Conservation (phyloP, 148 eudicot species). For the Vaccinium darrowii region DNA sequence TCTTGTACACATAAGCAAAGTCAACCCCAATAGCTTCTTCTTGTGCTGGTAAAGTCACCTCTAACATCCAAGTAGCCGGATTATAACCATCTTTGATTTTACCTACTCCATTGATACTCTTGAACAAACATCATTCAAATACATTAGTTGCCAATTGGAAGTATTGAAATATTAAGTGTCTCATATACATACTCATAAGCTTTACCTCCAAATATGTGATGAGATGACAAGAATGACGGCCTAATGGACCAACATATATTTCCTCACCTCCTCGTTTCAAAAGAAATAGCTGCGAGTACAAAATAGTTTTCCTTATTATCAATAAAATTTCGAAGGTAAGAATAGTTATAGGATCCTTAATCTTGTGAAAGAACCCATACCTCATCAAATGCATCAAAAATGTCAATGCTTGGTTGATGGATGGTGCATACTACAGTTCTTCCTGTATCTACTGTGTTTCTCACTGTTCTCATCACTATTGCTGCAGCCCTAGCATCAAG, state of each 20-base stretch:
- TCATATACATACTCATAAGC: not conserved
- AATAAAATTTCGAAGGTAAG: not conserved
- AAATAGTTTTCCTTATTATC: not conserved
- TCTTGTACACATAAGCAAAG: constrained; percentile 50
- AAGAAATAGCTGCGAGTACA: constrained; percentile 46
- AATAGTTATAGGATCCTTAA: too few species aligned
- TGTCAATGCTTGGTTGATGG: constrained; percentile 75
- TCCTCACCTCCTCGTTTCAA: constrained; percentile 64
- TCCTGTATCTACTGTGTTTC: constrained; percentile 63
- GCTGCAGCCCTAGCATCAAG: constrained; percentile 82
- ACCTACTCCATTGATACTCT: constrained; percentile 53
- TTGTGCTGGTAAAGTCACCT: constrained; percentile 54
- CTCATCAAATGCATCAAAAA: constrained; percentile 68
- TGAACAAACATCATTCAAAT: not conserved
- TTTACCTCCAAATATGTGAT: constrained; percentile 62
- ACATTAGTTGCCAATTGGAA: not conserved
- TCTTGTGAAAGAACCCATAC: not conserved
- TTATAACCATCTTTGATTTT: constrained; percentile 69
- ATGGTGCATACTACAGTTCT: constrained; percentile 67
- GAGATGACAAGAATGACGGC: constrained; percentile 51
- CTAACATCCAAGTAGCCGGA: constrained; percentile 82
- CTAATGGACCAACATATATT: constrained; percentile 65
- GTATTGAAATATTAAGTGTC: not conserved
- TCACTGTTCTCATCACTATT: constrained; percentile 67
- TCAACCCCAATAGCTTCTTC: constrained; percentile 51